Base-by-base conservation (phyloP, 345 rosid genomes). In the Ceriops tagal region DNA sequence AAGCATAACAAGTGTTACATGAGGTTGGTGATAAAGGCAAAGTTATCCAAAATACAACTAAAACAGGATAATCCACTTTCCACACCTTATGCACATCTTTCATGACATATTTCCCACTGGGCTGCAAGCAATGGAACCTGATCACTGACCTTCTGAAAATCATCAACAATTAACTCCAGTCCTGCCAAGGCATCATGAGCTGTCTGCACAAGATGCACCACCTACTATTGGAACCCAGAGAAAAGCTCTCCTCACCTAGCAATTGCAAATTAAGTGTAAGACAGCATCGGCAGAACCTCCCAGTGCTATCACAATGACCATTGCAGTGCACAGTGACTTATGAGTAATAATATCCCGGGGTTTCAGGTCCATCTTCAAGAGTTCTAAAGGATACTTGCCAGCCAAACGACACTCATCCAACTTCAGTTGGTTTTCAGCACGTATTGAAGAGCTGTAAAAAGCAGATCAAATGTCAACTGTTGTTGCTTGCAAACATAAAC, bases 281-380 rank as follows among this genome's bases (percentile, higher is more conserved):
- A 95, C 99, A 22, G 99, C 99, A 78, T 95, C 92, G 67, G 99
- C 92, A 15, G 99, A 95, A 43, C 99, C 99, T 0, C 99, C 99
- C 49, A 95, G 83, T 51, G 99, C 96, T 96, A 95, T 95, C 76
- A 95, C 98, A 37, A 79, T 78, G 46, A 95, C 97, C 93, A 95
- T 92, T 20, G 99, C 99, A 85, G 92, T 95, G 43, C 76, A 91
- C 31, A 95, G 83, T 16, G 99, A 92, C 72, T 82, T 83, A 30
- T 18, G 81, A 70, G 96, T 95, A 75, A 95, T 95, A 47, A 92
- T 92, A 68, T 95, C 98, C 9, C 87, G 87, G 6, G 99, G 99
- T 80, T 92, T 95, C 80, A 95, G 78, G 84, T 92, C 96, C 96
- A 86, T 85, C 80, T 83, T 86, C 61, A 92, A 68, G 74, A 95